phyloP scores from a whole-genome alignment of 306 rosid species.

The Cucumis melo region DNA sequence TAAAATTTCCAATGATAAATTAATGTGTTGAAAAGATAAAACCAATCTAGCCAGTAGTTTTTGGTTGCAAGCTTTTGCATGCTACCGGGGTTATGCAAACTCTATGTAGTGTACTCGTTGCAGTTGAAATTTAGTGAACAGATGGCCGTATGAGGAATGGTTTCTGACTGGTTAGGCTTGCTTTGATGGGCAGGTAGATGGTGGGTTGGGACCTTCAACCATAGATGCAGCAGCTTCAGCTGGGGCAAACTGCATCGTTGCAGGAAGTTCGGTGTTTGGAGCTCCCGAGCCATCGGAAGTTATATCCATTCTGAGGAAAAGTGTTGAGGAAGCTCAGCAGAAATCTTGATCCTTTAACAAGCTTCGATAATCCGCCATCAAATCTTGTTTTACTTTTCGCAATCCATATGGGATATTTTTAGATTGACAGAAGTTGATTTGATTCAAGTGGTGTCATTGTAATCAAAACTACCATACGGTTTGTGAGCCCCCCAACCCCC shows the following conservation, averaged over 20 bases:
- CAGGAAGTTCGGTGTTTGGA: conserved; percentile 96
- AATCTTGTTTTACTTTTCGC: background rate
- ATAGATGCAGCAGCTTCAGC: conserved; percentile 64
- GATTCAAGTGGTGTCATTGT: background rate
- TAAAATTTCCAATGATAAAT: background rate
- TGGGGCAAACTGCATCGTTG: conserved; percentile 91
- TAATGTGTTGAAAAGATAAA: background rate
- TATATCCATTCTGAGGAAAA: conserved; percentile 54
- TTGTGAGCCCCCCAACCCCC: background rate
- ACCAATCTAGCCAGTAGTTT: background rate
- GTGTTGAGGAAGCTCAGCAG: conserved; percentile 48
- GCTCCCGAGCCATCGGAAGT: conserved; percentile 72
- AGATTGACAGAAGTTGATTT: conserved; percentile 1
- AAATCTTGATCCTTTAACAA: conserved; percentile 20
- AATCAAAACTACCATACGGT: background rate
- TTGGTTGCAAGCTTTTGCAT: background rate
- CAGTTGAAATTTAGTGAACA: background rate
- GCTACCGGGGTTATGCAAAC: background rate
- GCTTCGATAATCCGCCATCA: background rate
- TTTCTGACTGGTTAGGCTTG: background rate
- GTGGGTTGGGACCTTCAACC: conserved; percentile 95
- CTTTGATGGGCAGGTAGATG: conserved; percentile 66
- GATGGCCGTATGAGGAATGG: background rate
- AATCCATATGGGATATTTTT: background rate
- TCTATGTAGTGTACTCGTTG: background rate